phyloP scores from a whole-genome alignment of 768 basidiomycete genomes.

The Peribolospora kevripleyi region DNA sequence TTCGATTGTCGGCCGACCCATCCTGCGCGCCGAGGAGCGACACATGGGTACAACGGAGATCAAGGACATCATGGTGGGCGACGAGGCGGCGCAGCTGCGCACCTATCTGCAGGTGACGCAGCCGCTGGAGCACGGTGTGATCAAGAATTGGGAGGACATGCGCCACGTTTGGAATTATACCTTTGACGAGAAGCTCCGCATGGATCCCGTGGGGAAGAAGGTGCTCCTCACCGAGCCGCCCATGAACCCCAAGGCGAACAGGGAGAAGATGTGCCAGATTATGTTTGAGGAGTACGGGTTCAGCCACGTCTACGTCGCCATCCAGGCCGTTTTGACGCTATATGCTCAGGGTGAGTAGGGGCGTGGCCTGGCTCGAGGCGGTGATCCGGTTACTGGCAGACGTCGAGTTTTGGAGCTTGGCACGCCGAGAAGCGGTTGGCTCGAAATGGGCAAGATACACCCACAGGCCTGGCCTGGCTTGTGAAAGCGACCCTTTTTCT shows the following conservation, averaged over 20 bases:
- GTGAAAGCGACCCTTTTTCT: no score
- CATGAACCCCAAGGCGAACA: conserved; percentile 88
- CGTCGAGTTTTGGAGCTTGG: not conserved
- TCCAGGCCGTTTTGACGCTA: conserved; percentile 90
- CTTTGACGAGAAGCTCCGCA: conserved; percentile 76
- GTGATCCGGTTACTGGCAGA: not conserved
- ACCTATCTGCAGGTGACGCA: conserved; percentile 92
- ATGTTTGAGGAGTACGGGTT: conserved; percentile 99
- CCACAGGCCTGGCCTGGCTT: no score
- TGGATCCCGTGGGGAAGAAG: conserved; percentile 67
- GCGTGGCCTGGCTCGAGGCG: not conserved
- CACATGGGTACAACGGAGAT: conserved; percentile 50
- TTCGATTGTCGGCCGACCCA: conserved; percentile 87
- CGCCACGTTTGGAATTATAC: conserved; percentile 95
- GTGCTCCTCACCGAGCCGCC: conserved; percentile 90
- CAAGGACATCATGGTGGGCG: conserved; percentile 95
- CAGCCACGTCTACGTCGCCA: conserved; percentile 83
- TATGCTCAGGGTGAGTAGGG: conserved; percentile 75
- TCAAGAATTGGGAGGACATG: conserved; percentile 99
- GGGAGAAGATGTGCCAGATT: conserved; percentile 83
- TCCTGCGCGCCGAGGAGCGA: conserved; percentile 89
- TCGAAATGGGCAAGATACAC: not conserved
- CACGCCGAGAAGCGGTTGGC: not conserved
- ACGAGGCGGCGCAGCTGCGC: conserved; percentile 80
- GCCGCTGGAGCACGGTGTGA: conserved; percentile 98